Evolutionary conservation across 2,329 filamentous ascomycete species (phyloP), one percentile per base, ranked within the genome.

Genomic region (Colletotrichum incanum): DNA sequence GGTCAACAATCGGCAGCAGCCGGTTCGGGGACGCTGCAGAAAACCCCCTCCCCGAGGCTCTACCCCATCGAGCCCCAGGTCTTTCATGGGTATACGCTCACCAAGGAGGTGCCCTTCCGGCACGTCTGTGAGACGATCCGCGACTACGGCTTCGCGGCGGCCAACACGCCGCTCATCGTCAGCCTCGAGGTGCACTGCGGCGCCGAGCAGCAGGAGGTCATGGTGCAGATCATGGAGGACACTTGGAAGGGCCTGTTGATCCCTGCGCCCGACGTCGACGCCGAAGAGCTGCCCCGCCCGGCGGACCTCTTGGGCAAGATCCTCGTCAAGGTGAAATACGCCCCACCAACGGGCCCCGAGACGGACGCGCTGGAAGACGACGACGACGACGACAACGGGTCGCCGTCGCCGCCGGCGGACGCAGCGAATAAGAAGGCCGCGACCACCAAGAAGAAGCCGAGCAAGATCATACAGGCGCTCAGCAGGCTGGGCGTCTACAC

Each of bases 181-280:
- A 98, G 94, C 78, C 88, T 99, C 41, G 96, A 99, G 82, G 94
- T 98, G 0, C 96, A 98, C 83, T 95, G 94, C 74, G 87, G 87
- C 73, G 83, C 90, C 0, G 88, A 92, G 68, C 96, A 99, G 82
- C 96, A 99, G 80, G 89, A 93, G 75, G 88, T 92, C 70, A 98
- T 98, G 94, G 95, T 98, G 6, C 88, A 93, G 73, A 97, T 98
- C 77, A 98, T 99, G 91, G 88, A 91, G 74, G 90, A 97, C 73
- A 90, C 90, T 34, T 99, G 95, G 94, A 87, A 87, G n/a, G 92
- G 87, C 0, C 86, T 92, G 71, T 85, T 98, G 11, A 85, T 97
- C 2, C 87, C 92, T 1, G 80, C 83, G 28, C 85, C 83, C 63
- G 88, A 79, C 8, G 78, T 81, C 23, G 84, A 90, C 0, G 82